Evolutionary conservation across 352 stramenopile genomes (phyloP), one percentile per base, ranked within the genome.

Genomic region (Phytophthora palmivora): DNA sequence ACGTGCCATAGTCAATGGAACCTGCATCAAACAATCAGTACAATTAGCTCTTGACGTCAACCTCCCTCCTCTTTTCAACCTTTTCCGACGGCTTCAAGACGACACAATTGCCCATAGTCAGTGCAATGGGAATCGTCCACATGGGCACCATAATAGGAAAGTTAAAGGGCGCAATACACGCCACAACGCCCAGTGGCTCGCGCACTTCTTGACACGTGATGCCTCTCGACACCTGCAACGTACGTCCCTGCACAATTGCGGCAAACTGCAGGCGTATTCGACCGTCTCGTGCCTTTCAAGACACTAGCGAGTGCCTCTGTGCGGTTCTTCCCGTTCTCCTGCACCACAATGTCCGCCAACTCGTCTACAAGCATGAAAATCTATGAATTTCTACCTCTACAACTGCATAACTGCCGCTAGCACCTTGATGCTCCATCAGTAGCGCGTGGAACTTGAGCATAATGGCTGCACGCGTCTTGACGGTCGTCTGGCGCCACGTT

Each of bases 1-100:
- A 14, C 83, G 82, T 7, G 80, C 68, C 94, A 98, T 98, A 0
- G 96, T 98, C 22, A 98, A 42, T 6, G 97, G 97, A 36, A 94
- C 84, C 79, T 88, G 26, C 45, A 36, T 21, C 15, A 12, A 49
- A 43, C 8, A 44, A 14, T 22, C 9, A 52, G 39, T 12, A n/a
- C 19, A 4, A 34, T 16, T 14, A 47, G n/a, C n/a, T n/a, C n/a
- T n/a, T n/a, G n/a, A n/a, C n/a, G n/a, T n/a, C n/a, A 22, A 28
- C 24, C 24, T 21, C 4, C 30, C 37, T 14, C 16, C 18, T 16
- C n/a, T 10, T 8, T 21, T 24, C 53, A n/a, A 97, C 94, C 74
- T 99, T 99, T 70, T 99, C 97, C 9, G 87, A 98, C 2, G 97
- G 97, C 75, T 99, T 99, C 39, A 99, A 68, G 52, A 99, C 97